Conservation (phyloP, 352 stramenopile species). For the Phytophthora chlamydospora region DNA sequence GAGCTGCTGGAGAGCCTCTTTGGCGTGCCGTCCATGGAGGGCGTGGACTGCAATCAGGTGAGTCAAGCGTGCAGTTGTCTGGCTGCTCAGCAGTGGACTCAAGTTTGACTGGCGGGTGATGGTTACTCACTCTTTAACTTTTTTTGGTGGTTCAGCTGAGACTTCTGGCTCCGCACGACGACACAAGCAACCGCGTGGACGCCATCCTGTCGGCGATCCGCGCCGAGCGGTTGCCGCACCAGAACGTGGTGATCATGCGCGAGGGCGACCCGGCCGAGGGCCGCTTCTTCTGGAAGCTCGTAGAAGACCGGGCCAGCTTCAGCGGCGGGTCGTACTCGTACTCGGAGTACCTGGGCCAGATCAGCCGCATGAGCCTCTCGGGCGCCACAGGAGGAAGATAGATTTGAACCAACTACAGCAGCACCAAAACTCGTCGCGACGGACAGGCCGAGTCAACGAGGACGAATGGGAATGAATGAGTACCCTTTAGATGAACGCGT, state of each 20-base stretch:
- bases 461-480: constrained; percentile 35
- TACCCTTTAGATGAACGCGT: constrained; percentile 27
- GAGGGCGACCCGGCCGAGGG: constrained; percentile 94
- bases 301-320: constrained; percentile 99
- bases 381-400: constrained; percentile 58
- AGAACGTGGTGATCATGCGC: constrained; percentile 92
- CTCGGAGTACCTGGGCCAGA: constrained; percentile 95
- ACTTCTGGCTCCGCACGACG: constrained; percentile 85
- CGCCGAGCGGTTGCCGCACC: constrained; percentile 84
- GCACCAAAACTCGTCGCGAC: constrained; percentile 18
- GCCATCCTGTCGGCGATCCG: constrained; percentile 91
- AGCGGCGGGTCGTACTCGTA: constrained; percentile 97
- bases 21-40: constrained; percentile 93
- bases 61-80: constrained; percentile 1
- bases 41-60: constrained; percentile 91
- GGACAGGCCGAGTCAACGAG: constrained; percentile 16
- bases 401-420: constrained; percentile 33
- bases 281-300: constrained; percentile 97
- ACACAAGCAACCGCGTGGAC: constrained; percentile 85
- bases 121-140: constrained; percentile 28
- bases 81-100: constrained; percentile 8
- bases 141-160: constrained; percentile 49
- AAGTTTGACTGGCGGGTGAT: constrained; percentile 21
- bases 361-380: constrained; percentile 78
- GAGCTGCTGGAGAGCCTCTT: constrained; percentile 94